Evolutionary conservation across 495 filamentous ascomycete genomes (phyloP).

Genomic region (Penicillium samsonianum): DNA sequence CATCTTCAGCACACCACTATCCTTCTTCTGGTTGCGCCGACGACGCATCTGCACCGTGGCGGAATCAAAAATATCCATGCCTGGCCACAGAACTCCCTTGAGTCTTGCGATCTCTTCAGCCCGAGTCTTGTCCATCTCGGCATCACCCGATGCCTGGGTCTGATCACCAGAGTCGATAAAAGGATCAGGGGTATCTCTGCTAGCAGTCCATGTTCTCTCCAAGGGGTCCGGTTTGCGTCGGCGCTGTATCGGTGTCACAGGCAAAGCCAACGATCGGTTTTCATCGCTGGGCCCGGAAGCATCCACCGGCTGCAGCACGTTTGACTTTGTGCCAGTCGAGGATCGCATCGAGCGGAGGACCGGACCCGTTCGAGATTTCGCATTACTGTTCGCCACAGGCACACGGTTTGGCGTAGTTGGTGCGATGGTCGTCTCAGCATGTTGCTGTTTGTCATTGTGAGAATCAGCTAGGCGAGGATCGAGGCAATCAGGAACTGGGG

Average conservation of each 20-base stretch:
- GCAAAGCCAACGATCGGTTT: constrained; percentile 11
- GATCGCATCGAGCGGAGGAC: neutral
- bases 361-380: neutral
- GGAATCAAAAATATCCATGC: constrained; percentile 88
- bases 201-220: constrained; percentile 1
- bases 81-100: constrained; percentile 78
- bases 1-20: constrained; percentile 63
- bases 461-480: constrained; percentile 39
- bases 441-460: constrained; percentile 10
- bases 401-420: neutral
- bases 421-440: neutral
- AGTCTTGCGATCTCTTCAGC: constrained; percentile 52
- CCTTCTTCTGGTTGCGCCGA: constrained; percentile 86
- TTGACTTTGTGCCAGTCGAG: neutral
- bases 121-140: constrained; percentile 32
- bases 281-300: constrained; percentile 14
- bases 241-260: constrained; percentile 26
- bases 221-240: constrained; percentile 1
- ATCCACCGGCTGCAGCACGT: constrained; percentile 21
- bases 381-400: neutral
- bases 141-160: constrained; percentile 1
- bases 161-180: constrained; percentile 8
- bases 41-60: constrained; percentile 74
- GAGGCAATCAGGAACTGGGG: constrained; percentile 26
- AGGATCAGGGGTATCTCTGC: constrained; percentile 16